Percentiles rank a stretch among this genome's conserved stretches.
Evolutionary conservation across 2,329 filamentous ascomycete genomes (phyloP).

Genomic region (Talaromyces sp.): DNA sequence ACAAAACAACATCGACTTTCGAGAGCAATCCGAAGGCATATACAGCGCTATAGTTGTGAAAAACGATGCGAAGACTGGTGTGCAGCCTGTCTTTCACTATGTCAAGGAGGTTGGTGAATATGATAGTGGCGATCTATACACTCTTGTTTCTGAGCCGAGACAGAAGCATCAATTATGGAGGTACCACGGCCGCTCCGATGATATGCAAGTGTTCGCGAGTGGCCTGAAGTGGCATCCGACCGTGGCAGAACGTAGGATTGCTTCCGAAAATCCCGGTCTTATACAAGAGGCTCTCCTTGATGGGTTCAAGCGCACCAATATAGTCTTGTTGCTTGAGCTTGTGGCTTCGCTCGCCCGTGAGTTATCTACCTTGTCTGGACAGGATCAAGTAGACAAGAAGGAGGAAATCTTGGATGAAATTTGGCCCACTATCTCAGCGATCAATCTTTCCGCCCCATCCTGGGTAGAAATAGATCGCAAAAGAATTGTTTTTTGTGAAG

Average conservation of each 20-base stretch:
- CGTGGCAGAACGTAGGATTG: slow-evolving; percentile 6
- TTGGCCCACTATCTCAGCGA: slow-evolving; percentile 8
- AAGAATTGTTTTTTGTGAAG: slow-evolving; percentile 1
- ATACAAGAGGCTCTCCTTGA: slow-evolving; percentile 10
- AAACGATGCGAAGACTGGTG: background rate
- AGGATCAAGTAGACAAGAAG: background rate
- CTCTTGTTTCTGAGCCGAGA: slow-evolving; percentile 1
- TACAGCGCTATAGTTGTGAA: slow-evolving; percentile 10
- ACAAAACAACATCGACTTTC: slow-evolving; percentile 5
- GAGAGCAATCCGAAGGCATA: background rate
- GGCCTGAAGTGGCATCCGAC: slow-evolving; percentile 14
- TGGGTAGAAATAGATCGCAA: slow-evolving; percentile 7
- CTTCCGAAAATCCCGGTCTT: background rate
- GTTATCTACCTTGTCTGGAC: background rate
- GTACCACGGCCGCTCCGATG: slow-evolving; percentile 19
- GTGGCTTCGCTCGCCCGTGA: background rate
- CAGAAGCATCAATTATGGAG: slow-evolving; percentile 13
- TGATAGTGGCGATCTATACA: slow-evolving; percentile 15
- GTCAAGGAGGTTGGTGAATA: slow-evolving; percentile 6
- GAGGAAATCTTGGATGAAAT: background rate
- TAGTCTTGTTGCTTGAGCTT: slow-evolving; percentile 9
- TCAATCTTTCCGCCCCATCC: background rate
- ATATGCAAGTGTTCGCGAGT: slow-evolving; percentile 22
- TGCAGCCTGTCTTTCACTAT: slow-evolving; percentile 13
- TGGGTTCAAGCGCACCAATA: background rate